phyloP scores from a whole-genome alignment of 202 grass and related monocot species.

The Carex arenaria region DNA sequence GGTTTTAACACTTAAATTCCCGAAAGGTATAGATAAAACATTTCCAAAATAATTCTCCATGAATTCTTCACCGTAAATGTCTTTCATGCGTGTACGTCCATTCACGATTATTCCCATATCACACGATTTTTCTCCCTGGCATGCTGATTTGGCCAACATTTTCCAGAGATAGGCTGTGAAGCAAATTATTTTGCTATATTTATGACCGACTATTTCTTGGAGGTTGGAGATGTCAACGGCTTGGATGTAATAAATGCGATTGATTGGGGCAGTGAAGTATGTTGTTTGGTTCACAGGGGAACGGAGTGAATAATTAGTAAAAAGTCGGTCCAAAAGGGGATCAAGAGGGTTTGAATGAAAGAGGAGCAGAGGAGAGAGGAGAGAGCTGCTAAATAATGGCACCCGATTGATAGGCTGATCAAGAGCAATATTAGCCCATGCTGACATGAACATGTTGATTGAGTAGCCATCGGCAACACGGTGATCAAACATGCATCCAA shows the following conservation, averaged over 20 bases:
- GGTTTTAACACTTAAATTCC: slow-evolving; percentile 12
- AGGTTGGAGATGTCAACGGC: slow-evolving; percentile 32
- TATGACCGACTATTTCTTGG: slow-evolving; percentile 23
- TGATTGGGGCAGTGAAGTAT: slow-evolving; percentile 9
- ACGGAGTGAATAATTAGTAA: slow-evolving; percentile 20
- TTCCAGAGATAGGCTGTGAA: slow-evolving; percentile 73
- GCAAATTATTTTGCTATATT: slow-evolving; percentile 53
- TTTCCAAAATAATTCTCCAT: slow-evolving; percentile 67
- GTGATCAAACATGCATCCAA: slow-evolving; percentile 83
- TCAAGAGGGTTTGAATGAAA: slow-evolving; percentile 1
- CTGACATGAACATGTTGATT: slow-evolving; percentile 69
- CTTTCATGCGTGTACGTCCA: slow-evolving; percentile 34
- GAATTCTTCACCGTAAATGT: background rate
- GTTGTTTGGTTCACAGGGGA: background rate
- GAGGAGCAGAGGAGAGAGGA: slow-evolving; percentile 31
- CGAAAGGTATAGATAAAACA: slow-evolving; percentile 56
- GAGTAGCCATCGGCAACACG: slow-evolving; percentile 83
- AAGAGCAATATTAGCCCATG: slow-evolving; percentile 37
- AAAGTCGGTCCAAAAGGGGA: slow-evolving; percentile 34
- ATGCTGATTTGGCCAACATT: slow-evolving; percentile 33
- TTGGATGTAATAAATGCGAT: slow-evolving; percentile 59
- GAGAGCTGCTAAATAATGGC: slow-evolving; percentile 43
- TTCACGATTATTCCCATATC: slow-evolving; percentile 71
- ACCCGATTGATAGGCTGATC: background rate
- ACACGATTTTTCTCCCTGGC: slow-evolving; percentile 20